These are phyloP conservation scores for Myriangium duriaei DNA, from an alignment of 2,329 filamentous ascomycete species.

Conservation along the genomic window DNA sequence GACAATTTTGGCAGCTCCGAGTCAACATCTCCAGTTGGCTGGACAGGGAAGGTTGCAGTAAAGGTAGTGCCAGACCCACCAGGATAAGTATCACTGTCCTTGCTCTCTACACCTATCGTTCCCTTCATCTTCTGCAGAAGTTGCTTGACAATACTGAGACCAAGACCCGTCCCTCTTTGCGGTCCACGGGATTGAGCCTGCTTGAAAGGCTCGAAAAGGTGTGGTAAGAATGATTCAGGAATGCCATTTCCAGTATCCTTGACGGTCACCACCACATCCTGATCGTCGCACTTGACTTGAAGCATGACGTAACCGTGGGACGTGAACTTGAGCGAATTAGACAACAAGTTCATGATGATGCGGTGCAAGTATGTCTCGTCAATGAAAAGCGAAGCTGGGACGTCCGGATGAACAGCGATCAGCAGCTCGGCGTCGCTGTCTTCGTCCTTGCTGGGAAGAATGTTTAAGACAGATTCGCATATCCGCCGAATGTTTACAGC, in stretches of 20 bases:
- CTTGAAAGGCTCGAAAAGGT: conserved; percentile 80
- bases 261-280: conserved; percentile 31
- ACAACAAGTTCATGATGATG: conserved; percentile 26
- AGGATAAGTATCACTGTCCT: conserved; percentile 5
- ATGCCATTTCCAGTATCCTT: conserved; percentile 76
- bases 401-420: conserved; percentile 22
- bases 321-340: conserved; percentile 24
- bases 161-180: conserved; percentile 68
- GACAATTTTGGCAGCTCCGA: neutral
- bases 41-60: conserved; percentile 9
- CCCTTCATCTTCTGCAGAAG: conserved; percentile 10
- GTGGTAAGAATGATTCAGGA: conserved; percentile 57
- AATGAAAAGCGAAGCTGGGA: conserved; percentile 21
- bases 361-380: conserved; percentile 25
- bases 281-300: conserved; percentile 5
- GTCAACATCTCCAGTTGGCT: neutral
- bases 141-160: conserved; percentile 51
- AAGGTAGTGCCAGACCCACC: conserved; percentile 10
- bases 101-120: conserved; percentile 9
- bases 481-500: conserved; percentile 22
- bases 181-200: conserved; percentile 39
- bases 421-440: conserved; percentile 22
- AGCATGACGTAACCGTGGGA: conserved; percentile 54
- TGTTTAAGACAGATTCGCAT: conserved; percentile 22
- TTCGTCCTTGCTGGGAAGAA: conserved; percentile 24